Evolutionary conservation across 2,329 filamentous ascomycete genomes (phyloP), one percentile per base, ranked within the genome.

Genomic region (Aspergillus aculeatinus): DNA sequence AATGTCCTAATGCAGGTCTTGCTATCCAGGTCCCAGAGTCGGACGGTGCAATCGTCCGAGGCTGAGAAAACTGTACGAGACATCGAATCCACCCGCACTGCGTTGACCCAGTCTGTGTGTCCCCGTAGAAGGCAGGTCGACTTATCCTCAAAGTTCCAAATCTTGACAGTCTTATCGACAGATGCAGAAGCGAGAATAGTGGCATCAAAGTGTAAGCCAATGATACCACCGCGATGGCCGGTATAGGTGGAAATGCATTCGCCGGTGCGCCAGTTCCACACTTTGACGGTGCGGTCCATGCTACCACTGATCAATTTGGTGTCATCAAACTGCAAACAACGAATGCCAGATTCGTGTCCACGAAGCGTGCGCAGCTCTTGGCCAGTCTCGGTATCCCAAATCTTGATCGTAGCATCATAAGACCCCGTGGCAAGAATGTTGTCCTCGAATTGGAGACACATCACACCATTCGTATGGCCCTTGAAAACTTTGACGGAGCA

Each of bases 251-350:
- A 90, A 59, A 97, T 83, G 68, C 91, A 92, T 68, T 92, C 86
- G 51, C 95, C 95, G 0, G 92, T 97, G 63, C 90, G 86, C 92
- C 93, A 97, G 72, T 99, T 96, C 95, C 95, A 99, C 35, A 99
- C 87, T 73, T 91, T 93, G 69, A 99, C 85, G 4, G 89, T 96
- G 52, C 87, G 85, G 74, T 98, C 95, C 58, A 97, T 82, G 71
- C 91, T 92, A 55, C 93, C 95, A 59, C 90, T 96, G 72, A 97
- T 93, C 61, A 99, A 83, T 70, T 96, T 96, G 58, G 86, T 88
- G 65, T 96, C 91, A 70, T 97, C 92, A 70, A 98, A 98, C 72
- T 98, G 93, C 42, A 99, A 82, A 58, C 92, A 91, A 47, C 95
- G 86, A 61, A 99, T 91, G 6, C 92, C 92, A 47, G 86, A 87